A percentile compares a stretch with the other conserved stretches of the same genome.
phyloP scores from a whole-genome alignment of 2,329 filamentous ascomycete species.

The Colletotrichum viniferum region DNA sequence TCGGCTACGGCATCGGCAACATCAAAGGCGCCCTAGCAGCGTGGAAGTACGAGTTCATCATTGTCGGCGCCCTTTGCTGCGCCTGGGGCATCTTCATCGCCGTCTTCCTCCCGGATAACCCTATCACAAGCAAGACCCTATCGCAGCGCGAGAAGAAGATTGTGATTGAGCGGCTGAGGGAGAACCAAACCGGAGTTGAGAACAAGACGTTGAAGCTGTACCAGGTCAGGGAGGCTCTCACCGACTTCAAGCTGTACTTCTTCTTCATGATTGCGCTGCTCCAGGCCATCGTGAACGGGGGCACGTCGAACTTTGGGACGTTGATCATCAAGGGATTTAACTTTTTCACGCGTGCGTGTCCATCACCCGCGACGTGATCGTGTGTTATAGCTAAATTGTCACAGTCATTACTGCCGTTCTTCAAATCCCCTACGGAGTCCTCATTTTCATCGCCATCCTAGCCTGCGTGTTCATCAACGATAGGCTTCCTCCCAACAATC shows the following conservation, averaged over 20 bases:
- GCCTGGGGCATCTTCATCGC: not conserved
- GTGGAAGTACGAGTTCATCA: not conserved
- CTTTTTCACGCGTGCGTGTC: not conserved
- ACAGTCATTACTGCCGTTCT: not conserved
- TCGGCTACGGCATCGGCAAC: not conserved
- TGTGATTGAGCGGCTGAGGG: not conserved
- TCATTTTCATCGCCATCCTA: not conserved
- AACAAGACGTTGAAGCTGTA: not conserved
- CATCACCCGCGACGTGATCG: rapidly evolving
- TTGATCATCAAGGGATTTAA: not conserved
- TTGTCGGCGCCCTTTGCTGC: not conserved
- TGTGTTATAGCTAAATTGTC: not conserved
- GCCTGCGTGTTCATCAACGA: not conserved
- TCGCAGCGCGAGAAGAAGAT: not conserved
- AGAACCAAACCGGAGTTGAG: not conserved
- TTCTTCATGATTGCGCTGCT: not conserved
- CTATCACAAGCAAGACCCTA: not conserved
- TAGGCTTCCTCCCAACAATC: not conserved
- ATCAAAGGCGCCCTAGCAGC: not conserved
- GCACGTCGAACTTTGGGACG: not conserved
- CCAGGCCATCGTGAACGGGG: not conserved
- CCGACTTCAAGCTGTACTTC: not conserved
- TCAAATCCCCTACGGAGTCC: rapidly evolving
- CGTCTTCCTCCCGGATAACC: not conserved
- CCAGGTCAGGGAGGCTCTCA: not conserved